These are phyloP conservation scores for Termitomyces sp. DNA, from an alignment of 768 basidiomycete genomes.

Conservation along the genomic window DNA sequence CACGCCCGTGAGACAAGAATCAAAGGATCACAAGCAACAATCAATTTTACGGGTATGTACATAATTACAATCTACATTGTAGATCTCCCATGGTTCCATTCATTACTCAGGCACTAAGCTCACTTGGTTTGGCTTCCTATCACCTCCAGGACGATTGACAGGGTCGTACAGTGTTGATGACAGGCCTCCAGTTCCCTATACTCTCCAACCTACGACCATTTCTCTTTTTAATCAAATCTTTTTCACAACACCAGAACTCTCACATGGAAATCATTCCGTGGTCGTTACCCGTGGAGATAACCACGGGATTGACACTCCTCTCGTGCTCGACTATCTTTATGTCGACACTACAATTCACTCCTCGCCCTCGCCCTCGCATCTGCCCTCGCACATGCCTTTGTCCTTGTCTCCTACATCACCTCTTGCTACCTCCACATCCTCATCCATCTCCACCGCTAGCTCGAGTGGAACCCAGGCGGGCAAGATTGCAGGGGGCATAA, in stretches of 20 bases:
- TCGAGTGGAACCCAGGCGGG: too few relatives aligned
- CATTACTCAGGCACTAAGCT: conserved; percentile 19
- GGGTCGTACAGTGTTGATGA: conserved; percentile 24
- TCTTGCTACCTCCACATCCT: too few relatives aligned
- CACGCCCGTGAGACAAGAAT: neutral
- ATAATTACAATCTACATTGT: neutral
- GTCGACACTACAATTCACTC: neutral
- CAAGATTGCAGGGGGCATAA: neutral
- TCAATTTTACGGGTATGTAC: conserved; percentile 9
- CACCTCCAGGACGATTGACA: conserved; percentile 8
- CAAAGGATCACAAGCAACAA: neutral
- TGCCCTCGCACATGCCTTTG: neutral
- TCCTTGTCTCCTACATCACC: too few relatives aligned
- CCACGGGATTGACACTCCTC: conserved; percentile 11
- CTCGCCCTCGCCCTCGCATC: neutral
- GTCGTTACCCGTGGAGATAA: conserved; percentile 17
- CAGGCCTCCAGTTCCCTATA: conserved; percentile 16
- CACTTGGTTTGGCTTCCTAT: conserved; percentile 19
- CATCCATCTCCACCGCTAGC: neutral
- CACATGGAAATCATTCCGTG: conserved; percentile 16
- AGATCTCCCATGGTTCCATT: neutral
- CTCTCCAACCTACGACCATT: conserved; percentile 4
- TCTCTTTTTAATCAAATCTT: conserved; percentile 19
- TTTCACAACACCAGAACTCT: conserved; percentile 16
- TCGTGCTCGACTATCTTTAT: conserved; percentile 13